These are phyloP conservation scores for Solanum hybrid DNA, from an alignment of 305 asterid species.

Conservation along the genomic window DNA sequence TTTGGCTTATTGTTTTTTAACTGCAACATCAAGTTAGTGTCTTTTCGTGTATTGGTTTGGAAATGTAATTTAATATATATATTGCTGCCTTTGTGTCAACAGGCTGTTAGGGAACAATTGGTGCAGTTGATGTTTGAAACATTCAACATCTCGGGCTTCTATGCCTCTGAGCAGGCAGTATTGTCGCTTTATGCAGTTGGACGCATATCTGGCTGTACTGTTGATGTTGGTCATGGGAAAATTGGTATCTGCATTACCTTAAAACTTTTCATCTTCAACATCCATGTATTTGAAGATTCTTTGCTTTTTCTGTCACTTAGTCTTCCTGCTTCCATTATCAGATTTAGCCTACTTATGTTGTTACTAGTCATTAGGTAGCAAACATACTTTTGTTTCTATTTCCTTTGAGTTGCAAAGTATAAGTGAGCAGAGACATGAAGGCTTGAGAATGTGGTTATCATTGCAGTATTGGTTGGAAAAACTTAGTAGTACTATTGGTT, in stretches of 20 bases:
- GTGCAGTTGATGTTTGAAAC: constrained; percentile 97
- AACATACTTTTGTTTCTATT: background rate
- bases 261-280: background rate
- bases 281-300: background rate
- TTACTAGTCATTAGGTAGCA: background rate
- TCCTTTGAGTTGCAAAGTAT: background rate
- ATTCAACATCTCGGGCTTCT: constrained; percentile 84
- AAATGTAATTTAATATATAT: background rate
- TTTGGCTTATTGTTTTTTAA: background rate
- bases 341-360: background rate
- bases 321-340: background rate
- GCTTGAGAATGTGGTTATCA: background rate
- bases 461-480: background rate
- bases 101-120: constrained; percentile 85
- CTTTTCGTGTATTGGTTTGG: background rate
- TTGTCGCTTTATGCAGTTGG: constrained; percentile 94
- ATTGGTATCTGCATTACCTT: constrained; percentile 39
- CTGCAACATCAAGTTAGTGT: background rate
- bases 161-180: constrained; percentile 94
- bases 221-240: constrained; percentile 92
- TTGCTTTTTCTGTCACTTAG: background rate
- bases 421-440: background rate
- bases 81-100: constrained; percentile 14
- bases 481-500: background rate
- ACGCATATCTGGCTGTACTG: constrained; percentile 93